Evolutionary conservation across 495 filamentous ascomycete species (phyloP), one percentile per base, ranked within the genome.

Genomic region (Hypoxylon perforatum): DNA sequence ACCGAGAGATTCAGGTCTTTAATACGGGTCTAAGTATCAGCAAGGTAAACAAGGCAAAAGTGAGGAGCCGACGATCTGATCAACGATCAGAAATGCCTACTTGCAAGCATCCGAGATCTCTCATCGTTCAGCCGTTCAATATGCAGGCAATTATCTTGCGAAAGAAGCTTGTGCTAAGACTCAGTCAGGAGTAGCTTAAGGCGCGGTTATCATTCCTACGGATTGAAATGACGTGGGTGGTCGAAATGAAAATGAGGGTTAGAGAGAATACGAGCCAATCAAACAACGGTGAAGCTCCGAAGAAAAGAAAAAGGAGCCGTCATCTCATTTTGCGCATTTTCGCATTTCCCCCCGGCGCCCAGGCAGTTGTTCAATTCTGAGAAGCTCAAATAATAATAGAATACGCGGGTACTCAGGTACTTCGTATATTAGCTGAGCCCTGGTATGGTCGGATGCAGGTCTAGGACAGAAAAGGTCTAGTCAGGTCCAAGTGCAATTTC

Each of bases 401-500:
- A 36, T 61, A 61, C 57, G 38, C 56, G 45, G 51, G 41, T 67
- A 61, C 52, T 57, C 56, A 38, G 51, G 41, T 67, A 61, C 52
- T 57, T 61, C 46, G 58, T 61, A 54, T 57, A 53, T 48, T 17
- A 45, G 42, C 30, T 42, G 55, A 61, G 57, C 22, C 18, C 39
- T 54, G 55, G n/a, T 46, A 30, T 21, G 47, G 45, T 52, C 22
- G 35, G 19, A 41, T 48, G 50, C 59, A 19, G 54, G 38, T 39
- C 41, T 56, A 64, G 25, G 15, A 61, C 50, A 4, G 15, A 61
- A 64, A 57, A 69, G 61, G 66, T 53, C 25, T 70, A 63, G 67
- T 51, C 64, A 58, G 59, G 60, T 46, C 28, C 60, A 58, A 21
- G 35, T 41, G 56, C 52, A 70, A 74, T 74, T 70, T 72, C 72